These are phyloP conservation scores for Aspergillus ochraceoroseus DNA, from an alignment of 2,329 filamentous ascomycete genomes.

Conservation along the genomic window DNA sequence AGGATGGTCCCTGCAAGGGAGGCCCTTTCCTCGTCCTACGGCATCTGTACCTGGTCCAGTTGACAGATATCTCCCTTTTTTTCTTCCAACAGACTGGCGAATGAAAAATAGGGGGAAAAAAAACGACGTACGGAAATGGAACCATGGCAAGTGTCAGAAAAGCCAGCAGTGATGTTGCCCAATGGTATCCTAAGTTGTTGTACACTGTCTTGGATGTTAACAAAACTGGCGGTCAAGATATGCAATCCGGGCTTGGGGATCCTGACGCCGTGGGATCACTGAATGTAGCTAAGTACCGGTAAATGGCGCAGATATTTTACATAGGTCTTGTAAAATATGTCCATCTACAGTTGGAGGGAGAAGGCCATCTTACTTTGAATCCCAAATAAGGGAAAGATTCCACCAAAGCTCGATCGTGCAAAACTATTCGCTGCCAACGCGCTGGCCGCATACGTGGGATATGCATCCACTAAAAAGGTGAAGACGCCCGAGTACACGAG, in stretches of 20 bases:
- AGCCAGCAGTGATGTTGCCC: slow-evolving; percentile 44
- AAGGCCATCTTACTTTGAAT: slow-evolving; percentile 45
- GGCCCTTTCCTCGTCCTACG: slow-evolving; percentile 3
- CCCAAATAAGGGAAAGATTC: slow-evolving; percentile 71
- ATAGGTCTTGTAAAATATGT: too few relatives aligned
- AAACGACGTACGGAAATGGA: slow-evolving; percentile 43
- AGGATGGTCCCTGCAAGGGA: slow-evolving; percentile 16
- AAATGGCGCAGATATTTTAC: too few relatives aligned
- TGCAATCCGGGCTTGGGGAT: background rate
- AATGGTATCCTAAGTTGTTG: slow-evolving; percentile 44
- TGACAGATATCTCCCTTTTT: too few relatives aligned
- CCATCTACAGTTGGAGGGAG: background rate
- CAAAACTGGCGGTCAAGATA: slow-evolving; percentile 16
- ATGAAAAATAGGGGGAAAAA: background rate
- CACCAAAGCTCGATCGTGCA: slow-evolving; percentile 71
- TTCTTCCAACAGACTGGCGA: too few relatives aligned
- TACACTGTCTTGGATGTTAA: slow-evolving; percentile 41
- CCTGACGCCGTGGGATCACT: too few relatives aligned
- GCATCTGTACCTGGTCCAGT: too few relatives aligned
- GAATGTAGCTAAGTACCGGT: too few relatives aligned
- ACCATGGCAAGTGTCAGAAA: slow-evolving; percentile 44
- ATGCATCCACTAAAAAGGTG: slow-evolving; percentile 71
- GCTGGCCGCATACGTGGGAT: slow-evolving; percentile 46
- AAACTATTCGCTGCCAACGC: slow-evolving; percentile 82
- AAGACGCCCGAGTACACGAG: slow-evolving; percentile 80